phyloP scores from a whole-genome alignment of 495 filamentous ascomycete genomes.

The Extremus antarcticus region DNA sequence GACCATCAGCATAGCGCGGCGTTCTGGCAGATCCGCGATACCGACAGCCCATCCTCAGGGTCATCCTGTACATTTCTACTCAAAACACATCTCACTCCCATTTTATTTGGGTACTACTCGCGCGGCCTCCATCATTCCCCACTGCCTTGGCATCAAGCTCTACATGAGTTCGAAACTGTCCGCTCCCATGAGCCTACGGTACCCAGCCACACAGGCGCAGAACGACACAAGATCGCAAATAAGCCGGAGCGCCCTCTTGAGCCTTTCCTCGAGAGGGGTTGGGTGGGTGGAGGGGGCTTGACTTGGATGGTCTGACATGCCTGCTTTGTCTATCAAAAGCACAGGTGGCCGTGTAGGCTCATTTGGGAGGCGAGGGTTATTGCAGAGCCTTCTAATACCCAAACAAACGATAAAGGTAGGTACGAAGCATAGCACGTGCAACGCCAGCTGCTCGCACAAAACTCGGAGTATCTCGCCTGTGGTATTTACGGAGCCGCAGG shows the following conservation, averaged over 20 bases:
- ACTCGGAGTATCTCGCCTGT: too few species aligned
- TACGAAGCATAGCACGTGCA: too few species aligned
- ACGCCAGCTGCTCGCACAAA: too few species aligned
- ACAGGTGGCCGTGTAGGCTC: too few species aligned
- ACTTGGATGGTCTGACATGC: conserved; percentile 17
- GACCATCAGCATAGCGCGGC: neutral
- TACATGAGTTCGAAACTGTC: conserved; percentile 10
- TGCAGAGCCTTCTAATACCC: too few species aligned
- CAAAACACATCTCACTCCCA: neutral
- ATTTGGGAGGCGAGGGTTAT: too few species aligned
- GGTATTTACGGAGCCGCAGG: too few species aligned
- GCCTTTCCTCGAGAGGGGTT: conserved; percentile 9
- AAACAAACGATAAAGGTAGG: too few species aligned
- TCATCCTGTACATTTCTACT: neutral
- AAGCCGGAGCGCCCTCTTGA: conserved; percentile 18
- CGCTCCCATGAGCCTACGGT: conserved; percentile 13
- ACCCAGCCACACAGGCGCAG: conserved; percentile 9
- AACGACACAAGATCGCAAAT: conserved; percentile 13
- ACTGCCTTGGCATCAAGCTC: conserved; percentile 7
- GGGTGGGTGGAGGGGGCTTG: conserved; percentile 15
- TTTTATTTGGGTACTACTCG: neutral
- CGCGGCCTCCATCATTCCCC: neutral
- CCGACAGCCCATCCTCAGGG: too few species aligned
- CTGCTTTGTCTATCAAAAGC: too few species aligned
- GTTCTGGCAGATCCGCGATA: too few species aligned